Base-by-base conservation (phyloP, 495 filamentous ascomycete species). In the Podospora sp. region DNA sequence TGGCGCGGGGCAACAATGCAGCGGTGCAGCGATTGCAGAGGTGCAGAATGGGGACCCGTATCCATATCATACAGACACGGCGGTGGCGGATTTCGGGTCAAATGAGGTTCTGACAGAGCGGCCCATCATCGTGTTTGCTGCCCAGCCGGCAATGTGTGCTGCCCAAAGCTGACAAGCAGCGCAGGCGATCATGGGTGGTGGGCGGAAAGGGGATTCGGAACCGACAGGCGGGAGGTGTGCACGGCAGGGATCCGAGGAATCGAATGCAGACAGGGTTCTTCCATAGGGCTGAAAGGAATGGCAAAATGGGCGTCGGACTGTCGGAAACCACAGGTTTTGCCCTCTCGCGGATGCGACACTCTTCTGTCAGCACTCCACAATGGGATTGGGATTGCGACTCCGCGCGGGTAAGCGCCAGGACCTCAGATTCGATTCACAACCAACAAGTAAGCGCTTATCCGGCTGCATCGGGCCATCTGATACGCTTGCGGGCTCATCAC, bases 221-320 rank as follows among this genome's bases (percentile, higher is more conserved):
- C 62, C 62, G 63, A 65, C 35, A 65, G 52, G 63, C 63, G 63
- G 63, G 63, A 56, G 63, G 50, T 57, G 51, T 51, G 40, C 33
- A 51, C 20, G 60, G 29, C 51, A 58, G 63, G 63, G 63, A 65
- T 65, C 52, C 63, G 52, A 58, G 27, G n/a, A 55, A 57, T 52
- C 12, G 63, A 63, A 18, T 33, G 24, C 20, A 24, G 27, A 60
- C 59, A 58, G 60, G 60, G 50, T 50, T 63, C 21, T 46, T 24
- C n/a, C 60, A 33, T 68, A 68, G 65, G 65, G 65, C 65, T 68
- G 65, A 68, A 67, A 46, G 40, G 40, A 46, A 6, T 4, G 40
- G 5, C 5, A 46, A 46, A 46, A 46, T 46, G 65, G 57, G 40
- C 46, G 24, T 63, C 61, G 61, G 61, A 63, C 46, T 63, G 60